phyloP scores from a whole-genome alignment of 352 stramenopile species.

The Globisporangium acanthophoron region DNA sequence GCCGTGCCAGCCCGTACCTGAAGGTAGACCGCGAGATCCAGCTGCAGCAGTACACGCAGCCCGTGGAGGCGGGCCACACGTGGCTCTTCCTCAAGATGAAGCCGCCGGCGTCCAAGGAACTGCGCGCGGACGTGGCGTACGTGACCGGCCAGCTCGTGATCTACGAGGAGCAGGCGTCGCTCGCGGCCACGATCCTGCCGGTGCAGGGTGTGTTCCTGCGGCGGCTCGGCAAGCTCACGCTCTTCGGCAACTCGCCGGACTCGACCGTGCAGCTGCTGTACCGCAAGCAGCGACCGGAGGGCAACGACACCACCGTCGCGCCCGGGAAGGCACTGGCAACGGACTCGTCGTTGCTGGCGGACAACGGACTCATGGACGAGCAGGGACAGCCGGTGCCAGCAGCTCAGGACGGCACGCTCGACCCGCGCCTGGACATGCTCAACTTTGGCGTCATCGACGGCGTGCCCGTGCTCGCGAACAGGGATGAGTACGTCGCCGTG shows the following conservation, averaged over 20 bases:
- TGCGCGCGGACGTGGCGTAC: conserved; percentile 66
- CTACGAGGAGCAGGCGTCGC: conserved; percentile 73
- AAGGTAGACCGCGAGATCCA: conserved; percentile 72
- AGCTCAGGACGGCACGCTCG: not conserved
- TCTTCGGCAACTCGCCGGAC: conserved; percentile 82
- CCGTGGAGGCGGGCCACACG: conserved; percentile 61
- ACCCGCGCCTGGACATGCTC: conserved; percentile 44
- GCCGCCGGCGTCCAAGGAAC: conserved; percentile 53
- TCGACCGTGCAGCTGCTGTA: conserved; percentile 77
- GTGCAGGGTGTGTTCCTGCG: conserved; percentile 82
- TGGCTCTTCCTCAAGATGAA: conserved; percentile 85
- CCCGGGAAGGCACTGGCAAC: conserved; percentile 1
- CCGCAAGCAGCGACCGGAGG: conserved; percentile 21
- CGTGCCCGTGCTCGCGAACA: conserved; percentile 48
- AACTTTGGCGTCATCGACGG: conserved; percentile 61
- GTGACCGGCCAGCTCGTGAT: conserved; percentile 79
- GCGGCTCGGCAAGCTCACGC: conserved; percentile 60
- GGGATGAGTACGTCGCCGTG: conserved; percentile 62
- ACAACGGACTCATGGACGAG: not conserved
- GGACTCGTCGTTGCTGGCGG: conserved; percentile 11
- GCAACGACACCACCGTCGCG: conserved; percentile 1
- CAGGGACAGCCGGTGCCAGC: not conserved
- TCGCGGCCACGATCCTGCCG: conserved; percentile 72
- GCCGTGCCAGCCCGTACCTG: conserved; percentile 47
- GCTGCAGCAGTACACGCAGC: conserved; percentile 69